Conservation (phyloP, 257 asterid genomes). For the Forsythia viridissima region DNA sequence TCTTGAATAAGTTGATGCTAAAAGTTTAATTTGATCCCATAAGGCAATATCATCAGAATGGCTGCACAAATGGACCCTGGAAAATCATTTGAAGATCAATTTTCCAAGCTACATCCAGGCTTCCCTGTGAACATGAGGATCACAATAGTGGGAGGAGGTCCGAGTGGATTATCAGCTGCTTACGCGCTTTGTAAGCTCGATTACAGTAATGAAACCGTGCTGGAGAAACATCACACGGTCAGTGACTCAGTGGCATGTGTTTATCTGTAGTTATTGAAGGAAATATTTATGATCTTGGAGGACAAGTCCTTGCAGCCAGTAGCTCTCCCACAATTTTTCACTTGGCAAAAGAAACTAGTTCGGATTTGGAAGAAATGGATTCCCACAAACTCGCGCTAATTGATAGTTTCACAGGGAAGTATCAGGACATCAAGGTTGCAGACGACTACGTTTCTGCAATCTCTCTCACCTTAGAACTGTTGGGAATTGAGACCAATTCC, state of each 20-base stretch:
- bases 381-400: conserved; percentile 71
- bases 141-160: conserved; percentile 79
- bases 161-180: conserved; percentile 86
- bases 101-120: conserved; percentile 66
- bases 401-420: conserved; percentile 66
- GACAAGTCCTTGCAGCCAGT: conserved; percentile 85
- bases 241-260: conserved; percentile 95
- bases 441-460: conserved; percentile 79
- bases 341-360: conserved; percentile 67
- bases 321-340: conserved; percentile 80
- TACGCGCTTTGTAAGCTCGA: conserved; percentile 70
- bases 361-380: conserved; percentile 72
- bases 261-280: conserved; percentile 79
- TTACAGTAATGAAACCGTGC: conserved; percentile 58
- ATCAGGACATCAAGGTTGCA: conserved; percentile 65
- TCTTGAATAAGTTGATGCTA: background rate
- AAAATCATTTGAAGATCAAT: conserved; percentile 57
- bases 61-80: conserved; percentile 40
- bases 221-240: conserved; percentile 79
- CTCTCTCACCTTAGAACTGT: conserved; percentile 70
- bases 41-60: conserved; percentile 4
- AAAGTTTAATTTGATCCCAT: background rate
- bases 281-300: conserved; percentile 79
- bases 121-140: conserved; percentile 57
- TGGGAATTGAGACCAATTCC: too few relatives aligned